Evolutionary conservation across 1,139 yeast genomes (phyloP), one percentile per base, ranked within the genome.

Genomic region (Yamadazyma conglobata): DNA sequence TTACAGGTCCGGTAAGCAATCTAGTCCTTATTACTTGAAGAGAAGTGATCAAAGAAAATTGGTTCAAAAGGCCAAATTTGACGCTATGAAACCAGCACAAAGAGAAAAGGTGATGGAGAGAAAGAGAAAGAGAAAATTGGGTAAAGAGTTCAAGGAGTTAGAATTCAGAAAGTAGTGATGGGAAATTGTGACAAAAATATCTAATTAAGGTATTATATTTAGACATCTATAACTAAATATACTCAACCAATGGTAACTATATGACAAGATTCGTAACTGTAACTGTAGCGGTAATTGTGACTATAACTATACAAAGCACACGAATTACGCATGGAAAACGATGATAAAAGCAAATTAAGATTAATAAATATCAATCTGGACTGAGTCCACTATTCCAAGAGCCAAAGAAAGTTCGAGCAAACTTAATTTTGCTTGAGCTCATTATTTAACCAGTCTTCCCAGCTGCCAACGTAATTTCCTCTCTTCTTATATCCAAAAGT

Each of bases 51-150:
- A 85, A 64, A 68, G 93, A 40, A 87, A 85, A 61, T 71, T 91
- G 53, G 69, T 91, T 31, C 89, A 88, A 52, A 83, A 83, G 60
- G 95, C 91, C 56, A 85, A 85, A 58, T 91, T 82, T 63, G 93
- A 86, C 42, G 61, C 66, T 37, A 84, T 91, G 96, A 85, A 78
- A 64, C 65, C 81, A 26, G 70, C 73, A 38, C 96, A 91, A 54
- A 73, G 95, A 48, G 89, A 84, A 46, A 83, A 82, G 70, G 88
- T 83, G 22, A 76, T 91, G 73, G 96, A 88, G 60, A 76, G 96
- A 54, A 85, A 89, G 73, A 77, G 97, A 53, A 89, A 89, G 83
- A 85, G 82, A 73, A 77, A 86, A 56, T 70, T 89, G 53, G 95
- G 96, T 48, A 85, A 84, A 61, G 97, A 91, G 58, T 82, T 91